phyloP scores from a whole-genome alignment of 148 eudicot species.

The Limonium bicolor region DNA sequence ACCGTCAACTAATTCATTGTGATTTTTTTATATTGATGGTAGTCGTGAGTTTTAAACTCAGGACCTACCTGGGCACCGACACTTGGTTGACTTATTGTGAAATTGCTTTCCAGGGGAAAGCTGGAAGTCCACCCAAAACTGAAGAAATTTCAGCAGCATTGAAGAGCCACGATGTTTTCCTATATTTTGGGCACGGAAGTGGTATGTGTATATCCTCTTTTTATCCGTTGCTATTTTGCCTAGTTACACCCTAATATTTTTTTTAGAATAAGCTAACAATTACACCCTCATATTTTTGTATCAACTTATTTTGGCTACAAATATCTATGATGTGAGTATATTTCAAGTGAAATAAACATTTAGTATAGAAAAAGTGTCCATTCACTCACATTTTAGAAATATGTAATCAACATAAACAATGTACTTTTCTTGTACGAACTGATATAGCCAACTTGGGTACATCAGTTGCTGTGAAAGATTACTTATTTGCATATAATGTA shows the following conservation, averaged over 20 bases:
- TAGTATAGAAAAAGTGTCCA: too few species aligned
- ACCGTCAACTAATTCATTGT: too few species aligned
- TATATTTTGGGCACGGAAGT: conserved; percentile 93
- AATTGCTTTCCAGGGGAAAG: conserved; percentile 42
- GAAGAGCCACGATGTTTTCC: conserved; percentile 63
- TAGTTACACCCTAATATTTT: neutral
- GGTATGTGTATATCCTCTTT: too few species aligned
- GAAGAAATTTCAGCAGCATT: conserved; percentile 59
- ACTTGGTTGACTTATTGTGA: too few species aligned
- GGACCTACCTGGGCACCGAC: too few species aligned
- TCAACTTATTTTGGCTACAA: neutral
- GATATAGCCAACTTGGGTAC: neutral
- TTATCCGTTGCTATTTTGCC: too few species aligned
- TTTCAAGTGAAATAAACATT: neutral
- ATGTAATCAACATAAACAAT: neutral
- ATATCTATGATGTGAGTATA: neutral
- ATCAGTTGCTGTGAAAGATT: neutral
- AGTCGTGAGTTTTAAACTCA: too few species aligned
- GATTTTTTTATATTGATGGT: too few species aligned
- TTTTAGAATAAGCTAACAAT: neutral
- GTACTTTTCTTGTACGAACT: neutral
- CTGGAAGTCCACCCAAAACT: conserved; percentile 56
- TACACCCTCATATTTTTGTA: neutral
- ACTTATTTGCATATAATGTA: neutral
- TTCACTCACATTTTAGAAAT: neutral